Base-by-base conservation (phyloP, 441 rosid genomes). In the Melastoma candidum region DNA sequence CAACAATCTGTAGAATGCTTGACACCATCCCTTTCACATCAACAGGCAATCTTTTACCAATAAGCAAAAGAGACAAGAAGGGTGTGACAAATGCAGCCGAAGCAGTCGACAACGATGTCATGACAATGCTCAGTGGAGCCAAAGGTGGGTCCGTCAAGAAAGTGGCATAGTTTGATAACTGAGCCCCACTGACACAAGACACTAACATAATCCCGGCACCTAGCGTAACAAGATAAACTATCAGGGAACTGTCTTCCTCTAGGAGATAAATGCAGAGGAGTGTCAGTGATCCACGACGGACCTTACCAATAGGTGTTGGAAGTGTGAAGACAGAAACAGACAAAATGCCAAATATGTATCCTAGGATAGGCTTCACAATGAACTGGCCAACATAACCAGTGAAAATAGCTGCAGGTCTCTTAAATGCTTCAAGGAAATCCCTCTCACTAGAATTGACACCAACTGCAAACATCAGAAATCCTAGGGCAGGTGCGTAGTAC, bases 141-240 rank as follows among this genome's bases (percentile, higher is more conserved):
- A 85, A 59, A 11, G 67, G 63, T 49, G 96, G 90, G 69, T 83
- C 96, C 0, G 96, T 87, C 41, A 92, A 73, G 68, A 83, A 92
- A 58, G 98, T 85, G 4, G 96, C 84, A 74, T 87, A 92, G 63
- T 75, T 87, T 17, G 98, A 87, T 54, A 92, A 84, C 75, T 92
- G 98, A 51, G 98, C 96, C 26, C 98, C 95, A 14, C 98, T 87
- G 47, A 92, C 95, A 67, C 98, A 92, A 36, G 98, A 87, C 7
- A 77, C 85, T 79, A 92, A 67, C 95, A 87, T 92, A 59, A 92
- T 80, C 71, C 98, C 95, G 4, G 87, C 96, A 57, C 95, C 96
- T 86, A 27, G 13, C 62, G 46, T 44, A 24, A 46, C 54, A 58
- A 54, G 36, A n/a, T 26, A 25, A 14, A 32, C 17, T n/a, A 45